Base-by-base conservation (phyloP, 352 stramenopile genomes). In the Phytophthora fragariaefolia region DNA sequence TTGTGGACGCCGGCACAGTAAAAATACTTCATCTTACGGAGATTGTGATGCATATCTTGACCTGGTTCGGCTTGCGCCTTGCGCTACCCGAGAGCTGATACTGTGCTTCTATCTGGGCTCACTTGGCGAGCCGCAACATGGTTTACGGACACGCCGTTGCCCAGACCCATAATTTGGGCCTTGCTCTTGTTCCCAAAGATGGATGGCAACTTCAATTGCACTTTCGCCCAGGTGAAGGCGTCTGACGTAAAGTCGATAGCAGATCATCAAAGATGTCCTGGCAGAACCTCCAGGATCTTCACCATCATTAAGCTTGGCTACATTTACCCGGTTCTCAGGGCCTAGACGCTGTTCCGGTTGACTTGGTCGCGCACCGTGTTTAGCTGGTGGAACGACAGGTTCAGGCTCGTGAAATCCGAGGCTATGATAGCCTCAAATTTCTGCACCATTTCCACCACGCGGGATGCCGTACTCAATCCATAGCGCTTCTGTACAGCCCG, bases 181-280 rank as follows among this genome's bases (percentile, higher is more conserved):
- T 49, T 38, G 20, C 40, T 61, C n/a, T 68, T 62, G 59, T 6
- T 30, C 5, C 23, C 28, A 30, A 61, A 62, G 30, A 68, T 32
- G 23, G 12, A 50, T 38, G 2, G 61, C 13, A 42, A 15, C 13
- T 15, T 42, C 15, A 0, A 42, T 15, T 42, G 4, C 13, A 43
- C 36, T 6, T 43, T 43, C 36, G n/a, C 36, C 10, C 15, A 20
- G 15, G 4, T 43, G 10, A 43, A 20, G 5, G 7, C 36, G 36
- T 43, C 36, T 13, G 36, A 13, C 36, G 15, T 43, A 17, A 43
- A 43, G 15, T 43, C 20, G 15, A 20, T 43, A 6, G 15, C 8
- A 4, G 15, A 43, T 22, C 36, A 23, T 6, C 36, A 20, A 4
- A 43, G 15, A 6, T 43, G 15, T 20, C 20, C 20, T 4, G 13